Percentiles rank a stretch among this genome's conserved stretches.
Conservation (phyloP, 208 protist genomes). For the Crithidia mellificae region DNA sequence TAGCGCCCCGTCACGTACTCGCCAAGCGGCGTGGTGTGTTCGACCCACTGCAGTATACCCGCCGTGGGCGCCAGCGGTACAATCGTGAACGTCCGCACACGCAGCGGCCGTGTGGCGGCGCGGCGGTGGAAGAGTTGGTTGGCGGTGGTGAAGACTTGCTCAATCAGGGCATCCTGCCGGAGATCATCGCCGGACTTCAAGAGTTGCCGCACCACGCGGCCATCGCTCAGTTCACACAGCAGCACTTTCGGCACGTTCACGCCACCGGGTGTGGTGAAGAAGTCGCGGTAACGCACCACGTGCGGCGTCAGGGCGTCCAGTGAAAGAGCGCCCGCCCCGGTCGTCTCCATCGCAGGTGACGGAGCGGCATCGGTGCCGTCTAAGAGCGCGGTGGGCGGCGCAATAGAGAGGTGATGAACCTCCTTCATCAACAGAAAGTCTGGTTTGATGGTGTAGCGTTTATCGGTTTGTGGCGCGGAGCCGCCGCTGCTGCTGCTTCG, state of each 20-base stretch:
- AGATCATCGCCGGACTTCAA: conserved; percentile 94
- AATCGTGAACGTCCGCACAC: conserved; percentile 94
- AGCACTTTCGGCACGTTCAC: conserved; percentile 95
- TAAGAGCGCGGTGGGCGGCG: conserved; percentile 33
- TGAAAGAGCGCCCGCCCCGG: no score
- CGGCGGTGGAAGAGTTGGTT: conserved; percentile 70
- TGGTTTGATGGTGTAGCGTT: conserved; percentile 33
- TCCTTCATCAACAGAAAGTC: conserved; percentile 43
- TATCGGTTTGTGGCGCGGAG: conserved; percentile 11
- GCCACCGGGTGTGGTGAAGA: conserved; percentile 89
- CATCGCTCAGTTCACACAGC: conserved; percentile 81
- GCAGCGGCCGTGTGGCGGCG: conserved; percentile 25
- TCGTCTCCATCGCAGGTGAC: no score
- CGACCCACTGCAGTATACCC: conserved; percentile 93
- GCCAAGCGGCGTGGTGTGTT: conserved; percentile 88
- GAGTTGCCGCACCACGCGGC: conserved; percentile 81
- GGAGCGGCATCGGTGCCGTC: no score
- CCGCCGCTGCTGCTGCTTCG: conserved; percentile 15
- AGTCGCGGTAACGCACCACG: conserved; percentile 57
- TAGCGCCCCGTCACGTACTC: conserved; percentile 81
- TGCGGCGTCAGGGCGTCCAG: conserved; percentile 17
- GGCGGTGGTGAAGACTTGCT: conserved; percentile 93
- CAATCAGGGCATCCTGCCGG: conserved; percentile 96
- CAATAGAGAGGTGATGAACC: conserved; percentile 40
- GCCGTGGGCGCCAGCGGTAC: conserved; percentile 89